Evolutionary conservation across 1,284 basidiomycete genomes (phyloP).

Genomic region (Ustilago curta): DNA sequence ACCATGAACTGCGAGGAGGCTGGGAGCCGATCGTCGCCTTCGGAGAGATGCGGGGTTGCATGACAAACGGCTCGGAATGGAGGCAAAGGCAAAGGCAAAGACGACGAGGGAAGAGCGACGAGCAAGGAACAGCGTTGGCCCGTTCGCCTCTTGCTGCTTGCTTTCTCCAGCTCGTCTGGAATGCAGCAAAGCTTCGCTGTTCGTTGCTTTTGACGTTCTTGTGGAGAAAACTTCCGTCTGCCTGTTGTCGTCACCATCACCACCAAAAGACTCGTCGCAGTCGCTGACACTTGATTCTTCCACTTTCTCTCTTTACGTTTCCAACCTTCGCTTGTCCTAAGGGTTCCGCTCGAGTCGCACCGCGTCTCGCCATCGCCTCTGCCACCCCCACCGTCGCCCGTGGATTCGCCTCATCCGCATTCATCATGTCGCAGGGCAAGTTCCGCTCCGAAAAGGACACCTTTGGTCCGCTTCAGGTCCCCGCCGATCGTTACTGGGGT

Average conservation of each 20-base stretch:
- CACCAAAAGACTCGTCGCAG: not conserved
- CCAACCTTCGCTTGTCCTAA: not conserved
- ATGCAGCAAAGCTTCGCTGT: not conserved
- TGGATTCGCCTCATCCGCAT: constrained; percentile 41
- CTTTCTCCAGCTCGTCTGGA: constrained; percentile 3
- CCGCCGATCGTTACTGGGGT: constrained; percentile 96
- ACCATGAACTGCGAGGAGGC: not conserved
- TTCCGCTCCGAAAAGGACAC: constrained; percentile 75
- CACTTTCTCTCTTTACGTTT: not conserved
- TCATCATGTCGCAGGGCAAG: constrained; percentile 49
- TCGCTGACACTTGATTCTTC: not conserved
- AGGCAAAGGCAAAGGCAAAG: not conserved
- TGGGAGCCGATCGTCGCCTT: constrained; percentile 13
- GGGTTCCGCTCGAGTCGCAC: constrained; percentile 37
- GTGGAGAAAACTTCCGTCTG: not conserved
- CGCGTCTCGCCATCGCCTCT: constrained; percentile 36
- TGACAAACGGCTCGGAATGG: not conserved
- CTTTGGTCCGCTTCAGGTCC: constrained; percentile 92
- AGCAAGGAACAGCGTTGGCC: constrained; percentile 18
- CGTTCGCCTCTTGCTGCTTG: constrained; percentile 21
- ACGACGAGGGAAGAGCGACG: no score
- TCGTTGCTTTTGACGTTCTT: not conserved
- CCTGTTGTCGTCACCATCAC: not conserved
- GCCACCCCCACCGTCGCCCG: constrained; percentile 26
- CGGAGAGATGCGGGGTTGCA: constrained; percentile 48